phyloP scores from a whole-genome alignment of 2,329 filamentous ascomycete genomes.

The Monascus ruber region DNA sequence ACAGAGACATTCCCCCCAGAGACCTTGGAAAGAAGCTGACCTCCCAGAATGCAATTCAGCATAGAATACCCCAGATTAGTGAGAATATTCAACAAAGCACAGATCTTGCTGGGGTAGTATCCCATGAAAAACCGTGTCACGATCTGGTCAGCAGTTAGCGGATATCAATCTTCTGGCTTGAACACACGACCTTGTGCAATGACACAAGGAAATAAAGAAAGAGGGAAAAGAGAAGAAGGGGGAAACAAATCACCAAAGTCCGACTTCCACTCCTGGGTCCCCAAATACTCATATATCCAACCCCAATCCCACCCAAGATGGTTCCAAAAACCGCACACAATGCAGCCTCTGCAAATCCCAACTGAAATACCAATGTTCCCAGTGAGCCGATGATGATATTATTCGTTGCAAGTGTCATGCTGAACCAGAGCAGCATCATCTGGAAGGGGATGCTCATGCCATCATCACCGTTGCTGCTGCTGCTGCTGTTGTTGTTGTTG shows the following conservation, averaged over 20 bases:
- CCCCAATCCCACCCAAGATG: conserved; percentile 20
- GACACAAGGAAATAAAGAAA: background rate
- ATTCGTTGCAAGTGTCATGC: conserved; percentile 28
- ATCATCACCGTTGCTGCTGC: background rate
- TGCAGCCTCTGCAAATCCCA: conserved; percentile 31
- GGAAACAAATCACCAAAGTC: conserved; percentile 24
- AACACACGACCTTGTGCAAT: no score
- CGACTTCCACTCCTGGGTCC: conserved; percentile 31
- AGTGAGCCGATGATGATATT: conserved; percentile 33
- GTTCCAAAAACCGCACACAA: conserved; percentile 28
- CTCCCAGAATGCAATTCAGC: conserved; percentile 32
- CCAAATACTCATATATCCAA: conserved; percentile 33
- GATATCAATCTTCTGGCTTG: background rate
- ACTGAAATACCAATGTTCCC: conserved; percentile 27
- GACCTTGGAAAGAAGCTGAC: conserved; percentile 33
- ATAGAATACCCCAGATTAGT: conserved; percentile 34
- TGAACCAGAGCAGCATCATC: conserved; percentile 26
- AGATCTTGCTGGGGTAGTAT: conserved; percentile 31
- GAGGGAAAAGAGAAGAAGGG: background rate
- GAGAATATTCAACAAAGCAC: conserved; percentile 29
- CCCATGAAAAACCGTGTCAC: conserved; percentile 33
- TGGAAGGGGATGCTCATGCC: conserved; percentile 7
- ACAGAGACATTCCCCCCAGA: conserved; percentile 27
- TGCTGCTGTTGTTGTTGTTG: conserved; percentile 1
- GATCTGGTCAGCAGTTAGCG: conserved; percentile 18